These are phyloP conservation scores for Nakazawaea pomicola DNA, from an alignment of 805 yeast genomes.

Conservation along the genomic window DNA sequence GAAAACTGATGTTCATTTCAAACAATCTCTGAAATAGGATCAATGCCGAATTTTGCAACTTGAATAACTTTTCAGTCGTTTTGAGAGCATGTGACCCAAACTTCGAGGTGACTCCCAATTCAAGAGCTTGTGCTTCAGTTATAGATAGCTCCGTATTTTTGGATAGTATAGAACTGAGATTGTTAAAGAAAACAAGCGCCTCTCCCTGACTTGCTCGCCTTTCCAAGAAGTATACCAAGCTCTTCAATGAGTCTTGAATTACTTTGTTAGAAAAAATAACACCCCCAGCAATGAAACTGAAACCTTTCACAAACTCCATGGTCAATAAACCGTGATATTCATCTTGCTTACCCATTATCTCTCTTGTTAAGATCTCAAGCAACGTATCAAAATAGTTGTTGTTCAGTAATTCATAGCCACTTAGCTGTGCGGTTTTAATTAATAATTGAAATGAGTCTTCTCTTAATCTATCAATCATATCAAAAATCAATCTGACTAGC, in stretches of 20 bases:
- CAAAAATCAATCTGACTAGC: conserved; percentile 56
- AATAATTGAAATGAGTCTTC: conserved; percentile 35
- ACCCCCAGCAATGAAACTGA: conserved; percentile 52
- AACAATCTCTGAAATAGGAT: conserved; percentile 31
- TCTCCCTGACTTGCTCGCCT: no score
- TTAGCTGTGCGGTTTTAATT: conserved; percentile 6
- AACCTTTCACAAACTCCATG: conserved; percentile 51
- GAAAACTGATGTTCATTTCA: conserved; percentile 32
- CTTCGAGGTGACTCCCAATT: neutral
- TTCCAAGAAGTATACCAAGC: conserved; percentile 30
- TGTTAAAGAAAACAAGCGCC: no score
- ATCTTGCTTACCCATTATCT: conserved; percentile 12
- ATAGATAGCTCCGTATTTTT: conserved; percentile 13
- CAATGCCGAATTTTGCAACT: conserved; percentile 21
- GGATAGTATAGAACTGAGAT: conserved; percentile 25
- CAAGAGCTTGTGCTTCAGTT: neutral
- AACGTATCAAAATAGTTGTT: conserved; percentile 26
- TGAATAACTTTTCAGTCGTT: conserved; percentile 15
- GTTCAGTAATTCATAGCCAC: conserved; percentile 2
- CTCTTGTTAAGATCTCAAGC: conserved; percentile 18
- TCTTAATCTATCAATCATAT: conserved; percentile 55
- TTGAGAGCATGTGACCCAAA: neutral
- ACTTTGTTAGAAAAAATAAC: conserved; percentile 15
- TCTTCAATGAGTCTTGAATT: conserved; percentile 36
- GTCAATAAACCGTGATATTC: conserved; percentile 15